phyloP scores from a whole-genome alignment of 2,329 filamentous ascomycete genomes.

The Cryphonectria japonica region DNA sequence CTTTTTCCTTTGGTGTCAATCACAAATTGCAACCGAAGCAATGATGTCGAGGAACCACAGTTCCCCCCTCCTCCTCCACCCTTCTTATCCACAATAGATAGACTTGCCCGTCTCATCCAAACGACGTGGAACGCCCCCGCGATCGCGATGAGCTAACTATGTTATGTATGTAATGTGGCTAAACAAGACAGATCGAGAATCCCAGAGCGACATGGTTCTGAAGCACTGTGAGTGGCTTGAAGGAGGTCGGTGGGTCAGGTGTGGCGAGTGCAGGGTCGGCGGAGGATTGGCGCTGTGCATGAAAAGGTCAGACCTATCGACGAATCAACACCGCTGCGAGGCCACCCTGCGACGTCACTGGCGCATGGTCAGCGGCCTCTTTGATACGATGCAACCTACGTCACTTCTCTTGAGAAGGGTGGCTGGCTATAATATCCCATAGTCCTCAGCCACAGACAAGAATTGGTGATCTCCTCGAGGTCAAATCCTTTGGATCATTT shows the following conservation, averaged over 20 bases:
- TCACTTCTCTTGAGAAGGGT: neutral
- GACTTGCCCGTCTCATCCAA: neutral
- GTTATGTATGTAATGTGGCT: neutral
- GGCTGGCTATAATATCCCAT: neutral
- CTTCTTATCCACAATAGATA: neutral
- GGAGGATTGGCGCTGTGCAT: constrained; percentile 3
- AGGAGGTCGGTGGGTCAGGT: neutral
- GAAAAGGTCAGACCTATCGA: neutral
- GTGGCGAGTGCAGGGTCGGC: constrained; percentile 4
- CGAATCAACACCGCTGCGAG: neutral
- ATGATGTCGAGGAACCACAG: constrained; percentile 5
- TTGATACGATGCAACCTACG: neutral
- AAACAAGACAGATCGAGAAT: neutral
- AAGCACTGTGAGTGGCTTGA: constrained; percentile 8
- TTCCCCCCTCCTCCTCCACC: neutral
- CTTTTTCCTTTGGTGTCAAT: neutral
- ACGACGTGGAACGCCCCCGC: neutral
- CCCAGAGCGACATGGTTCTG: neutral
- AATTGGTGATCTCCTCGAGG: neutral
- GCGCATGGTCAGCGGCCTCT: neutral
- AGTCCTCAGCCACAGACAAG: constrained; percentile 1
- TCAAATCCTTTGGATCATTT: neutral
- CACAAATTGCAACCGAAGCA: neutral
- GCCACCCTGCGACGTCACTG: constrained; percentile 6
- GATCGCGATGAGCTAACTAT: neutral